These are phyloP conservation scores for Entomortierella parvispora DNA, from an alignment of 192 early-diverging fungal species.

Conservation along the genomic window DNA sequence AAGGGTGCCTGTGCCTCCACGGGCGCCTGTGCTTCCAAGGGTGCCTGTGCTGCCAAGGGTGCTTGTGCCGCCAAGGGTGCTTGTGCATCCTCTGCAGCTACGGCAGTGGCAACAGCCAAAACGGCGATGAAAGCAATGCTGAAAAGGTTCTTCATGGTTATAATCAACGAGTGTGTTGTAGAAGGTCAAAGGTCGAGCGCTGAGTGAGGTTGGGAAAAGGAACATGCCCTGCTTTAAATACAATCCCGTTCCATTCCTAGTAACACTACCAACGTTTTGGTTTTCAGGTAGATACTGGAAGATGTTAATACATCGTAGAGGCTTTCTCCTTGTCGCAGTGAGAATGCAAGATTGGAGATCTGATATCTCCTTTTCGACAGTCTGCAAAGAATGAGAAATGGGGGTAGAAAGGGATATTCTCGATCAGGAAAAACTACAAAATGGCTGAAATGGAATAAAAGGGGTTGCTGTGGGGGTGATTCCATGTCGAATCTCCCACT, in stretches of 20 bases:
- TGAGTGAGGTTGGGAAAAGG: not conserved
- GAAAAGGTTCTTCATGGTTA: slow-evolving; percentile 11
- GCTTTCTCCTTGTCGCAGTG: too few relatives aligned
- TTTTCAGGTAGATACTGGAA: slow-evolving; percentile 9
- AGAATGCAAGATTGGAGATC: too few relatives aligned
- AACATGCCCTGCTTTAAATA: not conserved
- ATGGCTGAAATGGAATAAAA: slow-evolving; percentile 4
- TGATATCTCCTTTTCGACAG: not conserved
- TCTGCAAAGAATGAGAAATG: not conserved
- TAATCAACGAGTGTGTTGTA: not conserved
- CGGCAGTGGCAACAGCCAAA: not conserved
- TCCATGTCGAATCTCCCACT: too few relatives aligned
- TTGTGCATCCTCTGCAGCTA: not conserved
- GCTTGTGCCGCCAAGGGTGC: not conserved
- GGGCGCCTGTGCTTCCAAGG: too few relatives aligned
- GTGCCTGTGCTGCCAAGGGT: not conserved
- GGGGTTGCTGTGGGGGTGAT: not conserved
- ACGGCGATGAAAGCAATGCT: slow-evolving; percentile 3
- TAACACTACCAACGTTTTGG: not conserved
- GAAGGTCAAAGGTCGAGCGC: too few relatives aligned
- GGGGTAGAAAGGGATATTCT: not conserved
- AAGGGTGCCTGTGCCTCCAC: too few relatives aligned
- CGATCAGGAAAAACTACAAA: not conserved
- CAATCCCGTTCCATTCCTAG: not conserved
- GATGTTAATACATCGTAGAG: not conserved